Percentiles rank a stretch among this genome's conserved stretches.
These are phyloP conservation scores for Leucogyrophana mollusca DNA, from an alignment of 768 basidiomycete genomes.

Conservation along the genomic window DNA sequence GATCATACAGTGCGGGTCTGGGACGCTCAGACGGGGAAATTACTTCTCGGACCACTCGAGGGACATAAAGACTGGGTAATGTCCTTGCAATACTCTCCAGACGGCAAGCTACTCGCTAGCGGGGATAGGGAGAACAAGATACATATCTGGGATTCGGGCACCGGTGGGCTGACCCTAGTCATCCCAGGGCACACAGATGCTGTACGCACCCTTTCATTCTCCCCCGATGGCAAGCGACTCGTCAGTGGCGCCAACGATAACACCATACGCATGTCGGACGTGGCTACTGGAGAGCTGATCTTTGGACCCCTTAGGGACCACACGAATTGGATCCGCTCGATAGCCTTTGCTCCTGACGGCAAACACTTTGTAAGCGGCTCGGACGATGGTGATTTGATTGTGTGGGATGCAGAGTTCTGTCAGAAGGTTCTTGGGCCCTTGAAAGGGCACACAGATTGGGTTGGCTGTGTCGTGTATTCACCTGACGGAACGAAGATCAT, in stretches of 20 bases:
- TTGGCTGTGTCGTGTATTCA: constrained; percentile 5
- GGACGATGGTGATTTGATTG: not conserved
- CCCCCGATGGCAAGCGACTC: constrained; percentile 39
- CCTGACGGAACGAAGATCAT: constrained; percentile 8
- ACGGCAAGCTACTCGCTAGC: constrained; percentile 1
- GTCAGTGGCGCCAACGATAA: constrained; percentile 39
- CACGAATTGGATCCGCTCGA: not conserved
- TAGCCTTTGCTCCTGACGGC: constrained; percentile 11
- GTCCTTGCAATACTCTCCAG: constrained; percentile 8
- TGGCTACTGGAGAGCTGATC: not conserved
- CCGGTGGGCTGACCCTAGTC: not conserved
- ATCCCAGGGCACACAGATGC: constrained; percentile 15
- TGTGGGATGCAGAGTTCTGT: not conserved
- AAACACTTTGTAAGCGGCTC: constrained; percentile 1
- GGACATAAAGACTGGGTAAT: too few species aligned
- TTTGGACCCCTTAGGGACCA: constrained; percentile 1
- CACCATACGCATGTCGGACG: constrained; percentile 8
- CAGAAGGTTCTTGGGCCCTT: not conserved
- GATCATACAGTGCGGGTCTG: constrained; percentile 29
- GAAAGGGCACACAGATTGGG: not conserved
- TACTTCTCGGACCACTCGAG: not conserved
- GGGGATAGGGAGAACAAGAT: constrained; percentile 15
- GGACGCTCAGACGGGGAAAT: constrained; percentile 16
- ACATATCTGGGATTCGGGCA: constrained; percentile 6
- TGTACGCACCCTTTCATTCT: constrained; percentile 33